Conservation (phyloP, 1,139 yeast species). For the Candida sp. region DNA sequence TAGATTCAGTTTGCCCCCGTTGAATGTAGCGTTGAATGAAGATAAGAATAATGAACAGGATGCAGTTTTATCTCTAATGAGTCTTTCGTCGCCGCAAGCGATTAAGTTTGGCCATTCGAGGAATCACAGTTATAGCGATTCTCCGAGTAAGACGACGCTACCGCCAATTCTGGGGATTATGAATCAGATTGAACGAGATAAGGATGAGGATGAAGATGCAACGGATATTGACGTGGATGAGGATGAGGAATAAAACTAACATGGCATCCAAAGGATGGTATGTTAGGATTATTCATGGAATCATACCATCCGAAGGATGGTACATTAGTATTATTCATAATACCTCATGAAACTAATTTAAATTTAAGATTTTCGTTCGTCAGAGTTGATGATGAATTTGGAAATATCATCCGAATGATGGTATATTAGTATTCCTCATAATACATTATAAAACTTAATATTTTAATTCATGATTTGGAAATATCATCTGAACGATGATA, state of each 20-base stretch:
- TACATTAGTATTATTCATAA: no score
- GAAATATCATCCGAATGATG: no score
- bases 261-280: no score
- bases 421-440: no score
- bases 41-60: slow-evolving; percentile 34
- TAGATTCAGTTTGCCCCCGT: slow-evolving; percentile 24
- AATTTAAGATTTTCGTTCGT: no score
- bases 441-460: no score
- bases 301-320: no score
- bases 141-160: slow-evolving; percentile 14
- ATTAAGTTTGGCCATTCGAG: slow-evolving; percentile 30
- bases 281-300: no score
- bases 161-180: slow-evolving; percentile 35
- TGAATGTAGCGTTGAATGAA: slow-evolving; percentile 21
- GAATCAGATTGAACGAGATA: slow-evolving; percentile 6
- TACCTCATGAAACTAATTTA: no score
- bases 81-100: slow-evolving; percentile 41
- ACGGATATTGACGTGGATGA: slow-evolving; percentile 31
- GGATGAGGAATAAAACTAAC: slow-evolving; percentile 13
- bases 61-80: slow-evolving; percentile 44
- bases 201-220: slow-evolving; percentile 25
- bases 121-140: slow-evolving; percentile 20
- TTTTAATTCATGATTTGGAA: no score
- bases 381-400: no score
- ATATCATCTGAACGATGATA: no score